phyloP scores from a whole-genome alignment of 176 grass and related monocot genomes.

The Cocos nucifera region DNA sequence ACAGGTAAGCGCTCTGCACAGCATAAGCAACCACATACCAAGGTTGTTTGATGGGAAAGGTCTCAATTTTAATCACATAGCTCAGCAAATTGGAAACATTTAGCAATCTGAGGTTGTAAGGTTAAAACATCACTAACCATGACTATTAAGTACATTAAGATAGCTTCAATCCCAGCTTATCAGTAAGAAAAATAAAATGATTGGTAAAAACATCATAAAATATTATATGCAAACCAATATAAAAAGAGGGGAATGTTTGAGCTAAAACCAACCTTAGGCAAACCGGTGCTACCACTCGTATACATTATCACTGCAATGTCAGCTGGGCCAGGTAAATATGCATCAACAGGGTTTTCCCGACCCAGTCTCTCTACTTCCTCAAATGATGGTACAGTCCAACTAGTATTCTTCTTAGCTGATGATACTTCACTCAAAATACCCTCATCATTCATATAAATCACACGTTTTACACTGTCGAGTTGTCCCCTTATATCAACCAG shows the following conservation, averaged over 20 bases:
- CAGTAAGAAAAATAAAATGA: background rate
- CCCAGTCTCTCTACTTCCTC: conserved; percentile 73
- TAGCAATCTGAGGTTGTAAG: too few species aligned
- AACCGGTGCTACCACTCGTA: conserved; percentile 94
- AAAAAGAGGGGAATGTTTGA: conserved; percentile 9
- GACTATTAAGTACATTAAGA: too few species aligned
- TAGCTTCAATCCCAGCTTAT: too few species aligned
- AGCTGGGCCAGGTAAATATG: conserved; percentile 47
- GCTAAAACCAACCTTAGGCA: conserved; percentile 78
- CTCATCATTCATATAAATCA: conserved; percentile 76
- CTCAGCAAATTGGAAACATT: too few species aligned
- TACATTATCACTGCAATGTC: conserved; percentile 96
- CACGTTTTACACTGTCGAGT: conserved; percentile 73
- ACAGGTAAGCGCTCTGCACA: too few species aligned
- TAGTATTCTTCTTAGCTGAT: conserved; percentile 53
- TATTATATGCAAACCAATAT: background rate
- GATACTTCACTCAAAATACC: conserved; percentile 63
- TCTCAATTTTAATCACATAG: too few species aligned
- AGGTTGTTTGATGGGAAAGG: too few species aligned
- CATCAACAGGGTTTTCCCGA: conserved; percentile 42
- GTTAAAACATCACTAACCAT: too few species aligned
- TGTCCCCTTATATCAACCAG: conserved; percentile 70
- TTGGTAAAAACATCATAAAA: background rate
- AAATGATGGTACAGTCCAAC: conserved; percentile 63
- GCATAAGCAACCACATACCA: too few species aligned